phyloP scores from a whole-genome alignment of 805 yeast species.

The Metschnikowia noctiluminum region DNA sequence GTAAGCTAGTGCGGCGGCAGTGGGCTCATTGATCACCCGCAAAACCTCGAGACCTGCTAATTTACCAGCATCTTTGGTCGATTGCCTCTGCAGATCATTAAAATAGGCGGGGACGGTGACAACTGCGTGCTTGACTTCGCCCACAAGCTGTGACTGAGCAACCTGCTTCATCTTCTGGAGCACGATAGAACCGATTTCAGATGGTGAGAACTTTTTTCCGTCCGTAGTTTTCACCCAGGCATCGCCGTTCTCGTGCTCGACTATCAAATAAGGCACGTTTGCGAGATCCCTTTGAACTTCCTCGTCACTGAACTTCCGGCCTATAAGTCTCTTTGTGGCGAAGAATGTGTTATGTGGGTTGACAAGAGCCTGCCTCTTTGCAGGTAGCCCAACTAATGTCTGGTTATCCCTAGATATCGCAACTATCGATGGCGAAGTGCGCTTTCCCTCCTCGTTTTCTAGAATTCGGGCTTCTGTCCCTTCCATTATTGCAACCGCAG shows the following conservation, averaged over 20 bases:
- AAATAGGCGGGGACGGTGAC: slow-evolving; percentile 85
- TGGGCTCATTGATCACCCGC: slow-evolving; percentile 79
- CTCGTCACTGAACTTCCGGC: slow-evolving; percentile 62
- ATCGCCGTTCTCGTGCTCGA: slow-evolving; percentile 59
- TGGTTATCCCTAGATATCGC: slow-evolving; percentile 47
- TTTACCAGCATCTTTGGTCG: slow-evolving; percentile 76
- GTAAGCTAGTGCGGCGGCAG: slow-evolving; percentile 94
- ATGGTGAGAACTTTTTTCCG: slow-evolving; percentile 54
- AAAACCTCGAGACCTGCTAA: slow-evolving; percentile 73
- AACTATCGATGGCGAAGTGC: slow-evolving; percentile 79
- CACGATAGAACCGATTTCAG: slow-evolving; percentile 67
- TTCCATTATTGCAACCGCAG: slow-evolving; percentile 77
- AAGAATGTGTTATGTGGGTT: slow-evolving; percentile 77
- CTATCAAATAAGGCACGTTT: slow-evolving; percentile 61
- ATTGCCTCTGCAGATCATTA: slow-evolving; percentile 78
- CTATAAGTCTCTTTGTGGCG: slow-evolving; percentile 80
- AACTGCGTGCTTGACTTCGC: slow-evolving; percentile 60
- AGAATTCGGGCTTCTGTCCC: slow-evolving; percentile 62
- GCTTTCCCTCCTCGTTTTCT: slow-evolving; percentile 73
- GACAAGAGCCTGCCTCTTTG: slow-evolving; percentile 72
- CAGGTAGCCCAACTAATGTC: slow-evolving; percentile 59
- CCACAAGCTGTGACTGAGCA: slow-evolving; percentile 50
- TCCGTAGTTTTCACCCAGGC: slow-evolving; percentile 56
- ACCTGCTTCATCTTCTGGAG: slow-evolving; percentile 62
- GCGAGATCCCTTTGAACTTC: slow-evolving; percentile 68